Evolutionary conservation across 805 yeast species (phyloP), one percentile per base, ranked within the genome.

Genomic region (Tetrapisispora arboricola): DNA sequence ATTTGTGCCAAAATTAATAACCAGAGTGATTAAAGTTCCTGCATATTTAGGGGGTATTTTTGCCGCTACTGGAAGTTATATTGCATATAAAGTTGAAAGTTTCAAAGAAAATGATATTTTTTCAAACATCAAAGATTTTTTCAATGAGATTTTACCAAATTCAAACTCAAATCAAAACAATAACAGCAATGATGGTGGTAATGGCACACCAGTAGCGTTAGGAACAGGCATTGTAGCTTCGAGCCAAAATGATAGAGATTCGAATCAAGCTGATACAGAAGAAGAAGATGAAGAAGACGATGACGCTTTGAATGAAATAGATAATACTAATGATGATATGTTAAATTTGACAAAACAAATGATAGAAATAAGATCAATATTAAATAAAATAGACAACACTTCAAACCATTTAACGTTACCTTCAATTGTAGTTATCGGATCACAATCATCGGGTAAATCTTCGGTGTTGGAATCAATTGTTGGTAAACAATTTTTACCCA

Each of bases 401-500:
- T 67, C 81, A 6, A 86, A 85, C 28, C 75, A 85, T 11, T 67
- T 92, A 37, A 84, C 80, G 49, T 68, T 92, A 32, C 98, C 98
- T 2, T 83, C 96, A 0, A 92, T 92, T 52, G 97, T 92, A 24
- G 98, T 92, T 2, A 76, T 92, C 46, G 99, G 99, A 0, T 90
- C 97, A 1, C 99, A 92, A 66, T 84, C 95, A 7, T 84, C 95
- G 32, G 99, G 99, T 34, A 92, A 92, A 61, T 86, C 96, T 0
- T 90, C 97, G 1, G 98, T 92, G 1, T 70, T 92, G 36, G 98
- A 92, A 60, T 76, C 96, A 6, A 84, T 92, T 43, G 99, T 92
- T 5, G 99, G 99, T n/a, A 95, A 84, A 51, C 96, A 92, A 58
- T 92, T 92, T 51, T 66, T 92, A 43, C 99, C 99, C 27, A 92